Evolutionary conservation across 2,329 filamentous ascomycete genomes (phyloP).

Genomic region (Hymenoscyphus repandus): DNA sequence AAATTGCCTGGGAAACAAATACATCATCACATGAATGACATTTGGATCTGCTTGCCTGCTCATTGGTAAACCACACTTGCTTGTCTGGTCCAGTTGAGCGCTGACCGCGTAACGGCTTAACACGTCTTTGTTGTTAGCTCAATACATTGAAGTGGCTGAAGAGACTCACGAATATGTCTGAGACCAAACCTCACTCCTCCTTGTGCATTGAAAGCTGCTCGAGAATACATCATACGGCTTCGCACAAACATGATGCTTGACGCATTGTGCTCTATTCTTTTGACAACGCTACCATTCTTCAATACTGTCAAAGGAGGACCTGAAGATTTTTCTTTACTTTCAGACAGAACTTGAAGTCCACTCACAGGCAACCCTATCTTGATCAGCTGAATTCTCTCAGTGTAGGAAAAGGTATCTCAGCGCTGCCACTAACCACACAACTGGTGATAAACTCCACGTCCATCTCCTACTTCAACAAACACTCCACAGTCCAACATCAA

Average conservation of each 20-base stretch:
- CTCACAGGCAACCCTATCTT: slow-evolving; percentile 25
- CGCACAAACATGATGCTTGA: slow-evolving; percentile 67
- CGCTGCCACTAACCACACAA: slow-evolving; percentile 57
- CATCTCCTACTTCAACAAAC: slow-evolving; percentile 58
- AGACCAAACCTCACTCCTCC: slow-evolving; percentile 69
- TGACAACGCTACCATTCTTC: not conserved
- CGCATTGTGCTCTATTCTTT: slow-evolving; percentile 36
- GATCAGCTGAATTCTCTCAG: not conserved
- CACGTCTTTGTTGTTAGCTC: slow-evolving; percentile 54
- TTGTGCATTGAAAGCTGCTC: slow-evolving; percentile 62
- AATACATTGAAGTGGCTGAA: slow-evolving; percentile 10
- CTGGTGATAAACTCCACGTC: slow-evolving; percentile 67
- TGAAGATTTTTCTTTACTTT: not conserved
- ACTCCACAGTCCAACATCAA: slow-evolving; percentile 73
- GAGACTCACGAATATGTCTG: slow-evolving; percentile 68
- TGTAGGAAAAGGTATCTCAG: not conserved
- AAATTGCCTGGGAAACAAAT: slow-evolving; percentile 91
- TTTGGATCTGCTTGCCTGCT: slow-evolving; percentile 37
- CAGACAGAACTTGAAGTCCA: slow-evolving; percentile 23
- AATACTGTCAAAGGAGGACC: not conserved
- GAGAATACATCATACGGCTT: slow-evolving; percentile 81
- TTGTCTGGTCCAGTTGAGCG: not conserved
- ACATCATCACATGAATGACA: slow-evolving; percentile 74
- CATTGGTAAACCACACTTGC: not conserved
- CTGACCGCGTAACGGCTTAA: slow-evolving; percentile 61